Evolutionary conservation across 2,329 filamentous ascomycete species (phyloP), one percentile per base, ranked within the genome.

Genomic region (Plenodomus tracheiphilus): DNA sequence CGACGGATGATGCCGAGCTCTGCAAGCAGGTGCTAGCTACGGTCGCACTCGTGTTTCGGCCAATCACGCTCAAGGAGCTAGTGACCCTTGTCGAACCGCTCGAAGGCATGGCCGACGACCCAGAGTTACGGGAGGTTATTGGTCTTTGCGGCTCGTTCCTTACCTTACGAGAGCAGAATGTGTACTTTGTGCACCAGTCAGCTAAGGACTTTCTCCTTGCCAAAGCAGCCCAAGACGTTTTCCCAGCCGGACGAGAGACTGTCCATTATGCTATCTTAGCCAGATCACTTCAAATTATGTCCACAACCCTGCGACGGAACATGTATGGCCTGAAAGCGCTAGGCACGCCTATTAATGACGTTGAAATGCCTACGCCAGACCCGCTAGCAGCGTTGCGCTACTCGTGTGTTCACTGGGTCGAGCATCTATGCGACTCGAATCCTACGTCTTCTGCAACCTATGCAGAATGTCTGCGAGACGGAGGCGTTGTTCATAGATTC

Each of bases 161-260:
- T 25, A 25, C 22, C 22, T 25, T 25, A 25, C 22, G 22, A 25
- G 22, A 25, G 22, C 22, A 25, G 22, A 25, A 5, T 25, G 22
- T 25, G 22, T 25, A 25, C 22, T 25, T 25, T 25, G 17, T 39
- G 1, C 74, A 78, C 47, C 70, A 75, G 45, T 77, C 75, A 1
- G 76, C 73, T 0, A 75, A 76, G 50, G 75, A 78, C 8, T 75
- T 65, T 51, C 46, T 79, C 1, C 20, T 51, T 10, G 30, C 57
- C 15, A 46, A 61, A 9, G 58, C 53, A 38, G 42, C 41, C 3
- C 13, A 47, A 8, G 30, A 53, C 10, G 57, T 76, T 4, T 71
- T 74, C 30, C 64, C 69, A 6, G 42, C 11, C 22, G 43, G 43
- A 19, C 25, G 13, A 11, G 67, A 70, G 1, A 20, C 43, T 4